phyloP scores from a whole-genome alignment of 768 basidiomycete genomes.

The Asterophora lycoperdoides region DNA sequence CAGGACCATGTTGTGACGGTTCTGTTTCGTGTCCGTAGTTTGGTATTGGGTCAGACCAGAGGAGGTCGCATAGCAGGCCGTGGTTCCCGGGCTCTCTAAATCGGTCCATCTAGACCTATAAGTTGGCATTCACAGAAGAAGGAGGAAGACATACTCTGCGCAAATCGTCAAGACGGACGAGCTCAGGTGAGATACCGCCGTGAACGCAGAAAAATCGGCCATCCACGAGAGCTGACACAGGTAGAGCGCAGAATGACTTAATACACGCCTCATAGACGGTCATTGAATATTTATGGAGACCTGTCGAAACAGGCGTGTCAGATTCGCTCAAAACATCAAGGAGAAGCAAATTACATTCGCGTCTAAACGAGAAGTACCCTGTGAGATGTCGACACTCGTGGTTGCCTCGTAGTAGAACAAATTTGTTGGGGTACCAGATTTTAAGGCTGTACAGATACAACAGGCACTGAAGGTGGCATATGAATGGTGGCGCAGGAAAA shows the following conservation, averaged over 20 bases:
- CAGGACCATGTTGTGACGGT: conserved; percentile 42
- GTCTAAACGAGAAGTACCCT: conserved; percentile 97
- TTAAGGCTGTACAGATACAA: conserved; percentile 93
- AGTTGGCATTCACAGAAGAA: conserved; percentile 7
- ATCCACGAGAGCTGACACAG: conserved; percentile 89
- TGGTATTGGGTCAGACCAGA: conserved; percentile 93
- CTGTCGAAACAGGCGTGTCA: conserved; percentile 32
- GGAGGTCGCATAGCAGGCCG: conserved; percentile 88
- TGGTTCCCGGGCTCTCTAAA: conserved; percentile 91
- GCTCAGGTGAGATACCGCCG: conserved; percentile 88
- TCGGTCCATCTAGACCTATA: conserved; percentile 67
- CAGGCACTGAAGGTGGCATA: conserved; percentile 56
- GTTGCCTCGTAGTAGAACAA: conserved; percentile 88
- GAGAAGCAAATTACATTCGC: conserved; percentile 65
- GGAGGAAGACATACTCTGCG: conserved; percentile 41
- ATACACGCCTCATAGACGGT: conserved; percentile 91
- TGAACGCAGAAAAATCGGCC: conserved; percentile 97
- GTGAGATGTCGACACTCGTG: conserved; percentile 97
- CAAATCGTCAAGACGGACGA: conserved; percentile 76
- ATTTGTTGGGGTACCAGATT: conserved; percentile 78
- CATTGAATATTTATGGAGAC: conserved; percentile 85
- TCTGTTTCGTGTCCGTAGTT: conserved; percentile 84
- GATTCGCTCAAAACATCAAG: neutral
- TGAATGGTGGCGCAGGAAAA: conserved; percentile 2
- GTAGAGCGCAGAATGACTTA: conserved; percentile 85